Conservation (phyloP, 805 yeast species). For the Ogataea pilisensis region DNA sequence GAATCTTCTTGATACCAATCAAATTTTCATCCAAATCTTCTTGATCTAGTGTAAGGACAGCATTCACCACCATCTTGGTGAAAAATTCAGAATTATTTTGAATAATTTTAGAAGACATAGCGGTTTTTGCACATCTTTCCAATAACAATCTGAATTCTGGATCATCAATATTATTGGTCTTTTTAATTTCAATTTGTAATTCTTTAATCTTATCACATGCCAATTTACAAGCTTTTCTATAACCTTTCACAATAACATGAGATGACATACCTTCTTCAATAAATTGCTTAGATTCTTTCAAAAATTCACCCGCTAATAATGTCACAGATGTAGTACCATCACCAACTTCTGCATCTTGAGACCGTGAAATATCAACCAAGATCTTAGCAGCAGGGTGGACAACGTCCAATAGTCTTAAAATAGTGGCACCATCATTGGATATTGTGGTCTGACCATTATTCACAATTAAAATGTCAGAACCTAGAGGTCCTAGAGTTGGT, state of each 20-base stretch:
- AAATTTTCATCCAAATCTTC: slow-evolving; percentile 81
- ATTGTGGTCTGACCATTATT: slow-evolving; percentile 86
- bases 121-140: slow-evolving; percentile 92
- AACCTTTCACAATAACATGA: slow-evolving; percentile 83
- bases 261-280: slow-evolving; percentile 96
- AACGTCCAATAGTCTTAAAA: slow-evolving; percentile 83
- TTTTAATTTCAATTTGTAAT: slow-evolving; percentile 63
- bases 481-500: slow-evolving; percentile 95
- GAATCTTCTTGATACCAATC: slow-evolving; percentile 90
- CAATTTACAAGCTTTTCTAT: slow-evolving; percentile 72
- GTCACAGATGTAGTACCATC: slow-evolving; percentile 98
- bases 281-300: slow-evolving; percentile 84
- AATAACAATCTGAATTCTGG: slow-evolving; percentile 68
- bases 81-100: slow-evolving; percentile 84
- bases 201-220: slow-evolving; percentile 73
- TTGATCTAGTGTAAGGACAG: slow-evolving; percentile 83
- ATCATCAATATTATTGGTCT: slow-evolving; percentile 39
- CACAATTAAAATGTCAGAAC: slow-evolving; percentile 91
- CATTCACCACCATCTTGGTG: slow-evolving; percentile 95
- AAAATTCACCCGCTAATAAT: slow-evolving; percentile 87
- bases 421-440: slow-evolving; percentile 98
- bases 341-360: slow-evolving; percentile 98
- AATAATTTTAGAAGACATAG: slow-evolving; percentile 94
- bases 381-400: slow-evolving; percentile 99
- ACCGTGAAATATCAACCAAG: slow-evolving; percentile 87